Base-by-base conservation (phyloP, 2,329 filamentous ascomycete genomes). In the Alternaria angustiovoidea region DNA sequence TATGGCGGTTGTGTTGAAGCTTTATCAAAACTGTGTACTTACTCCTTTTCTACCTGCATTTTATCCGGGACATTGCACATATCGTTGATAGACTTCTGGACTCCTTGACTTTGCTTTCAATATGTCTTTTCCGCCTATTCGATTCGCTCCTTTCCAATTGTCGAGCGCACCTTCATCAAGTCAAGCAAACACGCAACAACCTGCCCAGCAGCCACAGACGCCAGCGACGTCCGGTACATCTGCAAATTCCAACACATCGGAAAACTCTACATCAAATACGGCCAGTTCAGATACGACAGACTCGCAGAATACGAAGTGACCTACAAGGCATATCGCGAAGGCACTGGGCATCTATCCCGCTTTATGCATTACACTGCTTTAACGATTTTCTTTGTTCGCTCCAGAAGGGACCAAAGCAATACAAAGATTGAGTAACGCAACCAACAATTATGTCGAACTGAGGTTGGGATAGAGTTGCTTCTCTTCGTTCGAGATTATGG, bases 101-200 rank as follows among this genome's bases (percentile, higher is more conserved):
- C 32, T 12, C 39, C 12, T 7, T 12, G 18, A 11, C 9, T 22
- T 11, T 41, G 5, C 20, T 0, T 12, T 11, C 22, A 18, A 39
- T 26, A 68, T 69, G 66, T 65, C 62, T 11, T 66, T 75, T 12
- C 65, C 72, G 16, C 74, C 74, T 0, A 74, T 75, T 36, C 72
- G 74, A 48, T 65, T 76, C 52, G 58, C 66, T 3, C 73, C 71
- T 6, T 73, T 76, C 22, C 74, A 76, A 62, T 63, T 75, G 39
- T 52, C 54, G 26, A 69, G 63, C 51, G 62, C 63, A 12, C 66
- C 72, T 5, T 62, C 68, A 9, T 61, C 68, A 16, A 59, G 54
- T 43, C 63, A 56, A 24, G 54, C 1, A 26, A 6, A 59, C 41
- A 65, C 38, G 4, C 53, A 61, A 16, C 68, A 69, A 28, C 65